Percentiles rank a stretch among this genome's conserved stretches.
These are phyloP conservation scores for Conidiobolus incongruus DNA, from an alignment of 371 early-diverging fungal genomes.

Conservation along the genomic window DNA sequence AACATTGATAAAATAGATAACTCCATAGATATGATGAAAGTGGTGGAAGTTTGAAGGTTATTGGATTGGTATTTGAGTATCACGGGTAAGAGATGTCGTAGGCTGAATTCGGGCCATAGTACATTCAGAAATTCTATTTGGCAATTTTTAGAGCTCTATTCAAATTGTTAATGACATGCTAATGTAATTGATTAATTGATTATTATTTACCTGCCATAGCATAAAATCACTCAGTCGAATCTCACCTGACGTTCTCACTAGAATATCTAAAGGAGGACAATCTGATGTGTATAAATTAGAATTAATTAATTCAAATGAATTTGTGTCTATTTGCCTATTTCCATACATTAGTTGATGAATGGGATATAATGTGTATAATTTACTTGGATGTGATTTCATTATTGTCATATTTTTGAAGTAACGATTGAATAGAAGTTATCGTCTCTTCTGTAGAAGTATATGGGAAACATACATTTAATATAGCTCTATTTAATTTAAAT, in stretches of 20 bases:
- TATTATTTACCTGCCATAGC: slow-evolving; percentile 62
- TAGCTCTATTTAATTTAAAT: slow-evolving; percentile 15
- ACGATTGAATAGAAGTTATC: slow-evolving; percentile 23
- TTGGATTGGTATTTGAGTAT: slow-evolving; percentile 71
- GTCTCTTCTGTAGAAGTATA: slow-evolving; percentile 91
- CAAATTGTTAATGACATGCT: neutral
- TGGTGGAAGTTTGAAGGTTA: no score
- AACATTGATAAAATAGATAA: no score
- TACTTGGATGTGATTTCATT: no score
- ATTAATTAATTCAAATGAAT: slow-evolving; percentile 33
- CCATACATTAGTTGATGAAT: no score
- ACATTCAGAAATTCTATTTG: slow-evolving; percentile 69
- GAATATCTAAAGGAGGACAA: slow-evolving; percentile 72
- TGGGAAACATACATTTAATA: slow-evolving; percentile 87
- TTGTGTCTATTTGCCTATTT: slow-evolving; percentile 22
- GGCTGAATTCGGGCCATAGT: slow-evolving; percentile 87
- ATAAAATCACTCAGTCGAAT: slow-evolving; percentile 92
- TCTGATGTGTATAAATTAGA: slow-evolving; percentile 35
- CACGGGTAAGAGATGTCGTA: slow-evolving; percentile 63
- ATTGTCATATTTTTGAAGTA: no score
- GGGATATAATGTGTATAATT: no score
- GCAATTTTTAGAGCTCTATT: slow-evolving; percentile 21
- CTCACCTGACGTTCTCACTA: slow-evolving; percentile 95
- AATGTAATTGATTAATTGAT: neutral
- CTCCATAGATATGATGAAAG: no score